These are phyloP conservation scores for Cantharellus cinnabarinus DNA, from an alignment of 768 basidiomycete species.

Conservation along the genomic window DNA sequence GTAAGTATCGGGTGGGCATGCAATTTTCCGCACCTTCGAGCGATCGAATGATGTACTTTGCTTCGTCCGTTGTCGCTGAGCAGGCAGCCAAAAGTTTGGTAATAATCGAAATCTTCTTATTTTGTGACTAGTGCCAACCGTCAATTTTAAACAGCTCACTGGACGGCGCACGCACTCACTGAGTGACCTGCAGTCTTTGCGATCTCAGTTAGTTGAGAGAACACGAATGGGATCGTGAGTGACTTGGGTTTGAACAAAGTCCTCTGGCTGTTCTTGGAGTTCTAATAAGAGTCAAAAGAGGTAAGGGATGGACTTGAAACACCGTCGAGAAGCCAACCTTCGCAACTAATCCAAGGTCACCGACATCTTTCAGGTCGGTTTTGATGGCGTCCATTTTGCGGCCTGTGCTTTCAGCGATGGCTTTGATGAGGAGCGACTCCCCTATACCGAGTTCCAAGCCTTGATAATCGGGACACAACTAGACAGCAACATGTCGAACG, in stretches of 20 bases:
- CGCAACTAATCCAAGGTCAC: slow-evolving; percentile 91
- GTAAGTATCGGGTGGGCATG: not conserved
- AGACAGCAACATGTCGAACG: not conserved
- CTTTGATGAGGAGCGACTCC: slow-evolving; percentile 83
- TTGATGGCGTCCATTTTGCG: slow-evolving; percentile 66
- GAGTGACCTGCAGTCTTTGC: slow-evolving; percentile 69
- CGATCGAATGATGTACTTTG: slow-evolving; percentile 91
- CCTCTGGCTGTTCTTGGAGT: slow-evolving; percentile 81
- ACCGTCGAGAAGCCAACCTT: slow-evolving; percentile 33
- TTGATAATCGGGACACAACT: slow-evolving; percentile 90
- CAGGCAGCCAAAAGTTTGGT: slow-evolving; percentile 87
- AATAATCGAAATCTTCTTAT: slow-evolving; percentile 86
- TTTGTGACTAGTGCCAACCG: slow-evolving; percentile 46
- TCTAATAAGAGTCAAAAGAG: slow-evolving; percentile 26
- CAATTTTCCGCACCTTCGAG: slow-evolving; percentile 57
- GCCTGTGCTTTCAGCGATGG: slow-evolving; percentile 90
- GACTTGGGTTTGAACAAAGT: slow-evolving; percentile 88
- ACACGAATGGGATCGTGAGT: slow-evolving; percentile 73
- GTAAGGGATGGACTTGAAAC: not conserved
- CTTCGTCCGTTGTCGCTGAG: slow-evolving; percentile 49
- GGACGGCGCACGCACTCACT: slow-evolving; percentile 22
- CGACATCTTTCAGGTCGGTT: slow-evolving; percentile 81
- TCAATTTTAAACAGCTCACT: not conserved
- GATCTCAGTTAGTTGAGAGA: slow-evolving; percentile 77
- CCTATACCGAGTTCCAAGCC: slow-evolving; percentile 94